Conservation (phyloP, 1,284 basidiomycete species). For the Cryptococcus sp. region DNA sequence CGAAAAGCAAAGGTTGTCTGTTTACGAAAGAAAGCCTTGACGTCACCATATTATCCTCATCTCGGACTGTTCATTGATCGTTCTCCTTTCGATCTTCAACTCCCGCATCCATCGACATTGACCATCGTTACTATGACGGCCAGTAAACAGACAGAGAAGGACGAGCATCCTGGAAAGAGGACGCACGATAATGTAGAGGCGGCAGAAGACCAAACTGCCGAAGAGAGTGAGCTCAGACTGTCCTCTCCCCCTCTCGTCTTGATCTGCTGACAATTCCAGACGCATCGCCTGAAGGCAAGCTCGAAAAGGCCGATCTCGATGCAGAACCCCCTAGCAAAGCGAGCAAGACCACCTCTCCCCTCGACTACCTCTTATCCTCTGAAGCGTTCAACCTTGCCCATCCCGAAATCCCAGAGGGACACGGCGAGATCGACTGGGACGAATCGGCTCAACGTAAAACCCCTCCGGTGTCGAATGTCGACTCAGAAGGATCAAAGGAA, state of each 20-base stretch:
- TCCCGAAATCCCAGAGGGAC: constrained; percentile 16
- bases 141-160: background rate
- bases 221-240: background rate
- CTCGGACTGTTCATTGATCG: too few relatives aligned
- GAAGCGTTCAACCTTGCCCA: constrained; percentile 27
- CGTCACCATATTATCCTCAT: too few relatives aligned
- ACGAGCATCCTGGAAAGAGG: constrained; percentile 10
- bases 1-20: too few relatives aligned
- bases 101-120: too few relatives aligned
- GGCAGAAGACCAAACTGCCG: background rate
- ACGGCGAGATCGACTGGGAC: constrained; percentile 26
- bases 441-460: constrained; percentile 7
- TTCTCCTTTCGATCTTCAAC: too few relatives aligned
- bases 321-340: constrained; percentile 8
- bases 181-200: constrained; percentile 9
- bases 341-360: constrained; percentile 5
- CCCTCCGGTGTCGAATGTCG: constrained; percentile 10
- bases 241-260: background rate
- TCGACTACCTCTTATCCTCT: constrained; percentile 24
- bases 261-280: background rate
- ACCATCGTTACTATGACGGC: too few relatives aligned
- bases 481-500: constrained; percentile 3
- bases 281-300: background rate
- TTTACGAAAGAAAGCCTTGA: too few relatives aligned
- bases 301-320: background rate